Evolutionary conservation across 2,329 filamentous ascomycete genomes (phyloP).

Genomic region (Ophiostoma piceae): DNA sequence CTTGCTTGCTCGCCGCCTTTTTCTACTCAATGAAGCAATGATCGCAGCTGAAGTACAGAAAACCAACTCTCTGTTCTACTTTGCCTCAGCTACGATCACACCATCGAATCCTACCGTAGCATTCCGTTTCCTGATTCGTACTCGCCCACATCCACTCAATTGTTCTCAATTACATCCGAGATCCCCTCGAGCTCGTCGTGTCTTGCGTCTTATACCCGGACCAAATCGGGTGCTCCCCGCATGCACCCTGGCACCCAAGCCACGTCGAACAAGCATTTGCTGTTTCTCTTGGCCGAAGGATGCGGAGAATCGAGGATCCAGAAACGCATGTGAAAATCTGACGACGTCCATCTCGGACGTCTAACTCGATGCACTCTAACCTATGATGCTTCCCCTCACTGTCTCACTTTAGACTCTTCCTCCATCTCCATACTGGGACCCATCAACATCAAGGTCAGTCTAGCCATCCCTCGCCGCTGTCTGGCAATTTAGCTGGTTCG

Average conservation of each 20-base stretch:
- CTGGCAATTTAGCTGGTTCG: neutral
- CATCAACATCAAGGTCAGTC: too few species aligned
- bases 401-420: neutral
- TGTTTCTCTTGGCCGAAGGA: neutral
- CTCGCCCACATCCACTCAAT: neutral
- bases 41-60: neutral
- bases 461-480: neutral
- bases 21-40: neutral
- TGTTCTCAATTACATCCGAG: neutral
- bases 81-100: neutral
- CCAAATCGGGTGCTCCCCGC: neutral
- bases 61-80: neutral
- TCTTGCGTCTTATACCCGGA: neutral
- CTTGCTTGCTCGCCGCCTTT: neutral
- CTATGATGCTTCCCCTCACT: neutral
- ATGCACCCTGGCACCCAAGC: neutral
- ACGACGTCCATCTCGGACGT: neutral
- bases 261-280: neutral
- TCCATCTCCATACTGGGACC: neutral
- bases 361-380: neutral
- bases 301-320: neutral
- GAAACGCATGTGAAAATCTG: neutral
- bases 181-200: neutral
- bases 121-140: neutral
- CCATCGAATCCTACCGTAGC: neutral